These are phyloP conservation scores for Stylonectria norvegica DNA, from an alignment of 2,329 filamentous ascomycete genomes.

Conservation along the genomic window DNA sequence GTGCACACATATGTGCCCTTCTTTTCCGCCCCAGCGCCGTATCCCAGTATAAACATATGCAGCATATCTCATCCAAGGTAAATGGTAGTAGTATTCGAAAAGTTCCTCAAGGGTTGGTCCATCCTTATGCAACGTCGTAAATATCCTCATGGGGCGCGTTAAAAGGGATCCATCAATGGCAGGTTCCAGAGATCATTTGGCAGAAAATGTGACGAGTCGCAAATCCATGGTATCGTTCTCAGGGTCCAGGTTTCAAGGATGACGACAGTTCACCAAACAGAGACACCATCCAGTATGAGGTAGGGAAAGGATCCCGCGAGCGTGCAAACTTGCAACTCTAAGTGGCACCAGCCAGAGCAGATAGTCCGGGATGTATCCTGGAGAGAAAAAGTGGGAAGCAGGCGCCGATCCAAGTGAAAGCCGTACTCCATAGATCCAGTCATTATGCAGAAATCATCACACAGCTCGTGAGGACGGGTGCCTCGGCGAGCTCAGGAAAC, in stretches of 20 bases:
- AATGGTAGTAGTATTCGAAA: constrained; percentile 24
- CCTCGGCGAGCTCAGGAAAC: constrained; percentile 20
- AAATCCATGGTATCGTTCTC: constrained; percentile 25
- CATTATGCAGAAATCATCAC: constrained; percentile 31
- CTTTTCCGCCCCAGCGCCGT: constrained; percentile 33
- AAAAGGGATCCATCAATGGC: constrained; percentile 21
- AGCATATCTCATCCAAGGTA: constrained; percentile 34
- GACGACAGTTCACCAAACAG: constrained; percentile 20
- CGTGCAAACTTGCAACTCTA: constrained; percentile 31
- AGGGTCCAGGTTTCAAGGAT: constrained; percentile 17
- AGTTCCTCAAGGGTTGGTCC: constrained; percentile 21
- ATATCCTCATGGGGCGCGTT: too few relatives aligned
- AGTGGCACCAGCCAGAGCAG: constrained; percentile 23
- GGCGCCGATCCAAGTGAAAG: constrained; percentile 27
- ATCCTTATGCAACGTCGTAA: constrained; percentile 28
- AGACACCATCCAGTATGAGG: constrained; percentile 28
- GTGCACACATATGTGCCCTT: constrained; percentile 21
- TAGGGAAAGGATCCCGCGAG: constrained; percentile 19
- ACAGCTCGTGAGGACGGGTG: constrained; percentile 24
- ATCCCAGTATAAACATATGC: constrained; percentile 30
- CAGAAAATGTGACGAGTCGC: constrained; percentile 20
- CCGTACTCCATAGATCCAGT: constrained; percentile 26
- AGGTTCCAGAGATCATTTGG: constrained; percentile 22
- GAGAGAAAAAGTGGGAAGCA: constrained; percentile 24
- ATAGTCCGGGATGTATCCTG: constrained; percentile 23